These are phyloP conservation scores for Bassia scoparia DNA, from an alignment of 148 eudicot species.

Conservation along the genomic window DNA sequence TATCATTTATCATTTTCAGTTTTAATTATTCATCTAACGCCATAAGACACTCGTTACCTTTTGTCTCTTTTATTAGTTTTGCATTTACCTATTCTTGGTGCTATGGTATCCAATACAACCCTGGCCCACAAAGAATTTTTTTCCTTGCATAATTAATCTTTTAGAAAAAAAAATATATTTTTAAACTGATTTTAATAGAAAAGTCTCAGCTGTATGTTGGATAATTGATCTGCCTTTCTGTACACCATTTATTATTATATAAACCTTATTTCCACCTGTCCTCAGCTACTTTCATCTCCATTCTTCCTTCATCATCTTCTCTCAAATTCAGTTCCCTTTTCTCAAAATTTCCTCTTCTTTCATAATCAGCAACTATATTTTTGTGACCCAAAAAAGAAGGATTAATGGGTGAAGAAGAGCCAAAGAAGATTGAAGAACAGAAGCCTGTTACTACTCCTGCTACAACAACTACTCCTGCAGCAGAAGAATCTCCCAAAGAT, in stretches of 20 bases:
- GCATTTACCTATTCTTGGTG: too few relatives aligned
- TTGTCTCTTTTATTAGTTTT: too few relatives aligned
- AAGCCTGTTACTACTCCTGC: too few relatives aligned
- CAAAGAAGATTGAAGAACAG: constrained; percentile 28
- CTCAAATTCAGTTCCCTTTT: neutral
- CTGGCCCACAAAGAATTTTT: constrained; percentile 10
- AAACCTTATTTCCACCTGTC: constrained; percentile 23
- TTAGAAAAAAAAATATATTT: neutral
- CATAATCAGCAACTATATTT: neutral
- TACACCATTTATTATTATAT: constrained; percentile 13
- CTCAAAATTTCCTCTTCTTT: neutral
- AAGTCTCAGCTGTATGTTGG: constrained; percentile 23
- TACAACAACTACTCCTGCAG: neutral
- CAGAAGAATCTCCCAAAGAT: constrained; percentile 25
- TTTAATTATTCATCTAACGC: too few relatives aligned
- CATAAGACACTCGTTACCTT: too few relatives aligned
- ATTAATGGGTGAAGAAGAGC: constrained; percentile 29
- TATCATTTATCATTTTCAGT: too few relatives aligned
- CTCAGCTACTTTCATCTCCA: constrained; percentile 20
- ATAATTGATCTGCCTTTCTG: constrained; percentile 26
- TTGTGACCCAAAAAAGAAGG: neutral
- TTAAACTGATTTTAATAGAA: neutral
- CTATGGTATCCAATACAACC: neutral
- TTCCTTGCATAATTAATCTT: too few relatives aligned
- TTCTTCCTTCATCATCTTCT: constrained; percentile 14